Conservation (phyloP, 2,329 filamentous ascomycete genomes). For the Pseudocercospora fuligena region DNA sequence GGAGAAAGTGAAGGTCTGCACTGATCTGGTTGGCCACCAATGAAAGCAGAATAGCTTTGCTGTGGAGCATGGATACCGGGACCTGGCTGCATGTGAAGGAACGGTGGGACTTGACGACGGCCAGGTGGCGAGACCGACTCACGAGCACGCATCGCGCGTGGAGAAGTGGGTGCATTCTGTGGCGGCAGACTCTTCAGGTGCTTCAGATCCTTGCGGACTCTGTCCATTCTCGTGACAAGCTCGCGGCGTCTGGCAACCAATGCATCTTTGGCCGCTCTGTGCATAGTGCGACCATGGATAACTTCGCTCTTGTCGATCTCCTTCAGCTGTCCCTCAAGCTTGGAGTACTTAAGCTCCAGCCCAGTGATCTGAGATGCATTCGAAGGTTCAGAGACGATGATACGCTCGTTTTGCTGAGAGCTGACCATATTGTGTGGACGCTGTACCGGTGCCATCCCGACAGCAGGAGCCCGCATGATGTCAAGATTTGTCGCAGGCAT, state of each 20-base stretch:
- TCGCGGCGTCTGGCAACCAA: slow-evolving; percentile 42
- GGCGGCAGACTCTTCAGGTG: slow-evolving; percentile 36
- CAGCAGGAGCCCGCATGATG: slow-evolving; percentile 20
- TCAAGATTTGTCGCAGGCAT: slow-evolving; percentile 45
- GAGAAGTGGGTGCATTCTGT: slow-evolving; percentile 32
- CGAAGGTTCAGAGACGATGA: slow-evolving; percentile 32
- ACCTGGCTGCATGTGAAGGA: slow-evolving; percentile 27
- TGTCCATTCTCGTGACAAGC: slow-evolving; percentile 41
- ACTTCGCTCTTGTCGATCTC: slow-evolving; percentile 46
- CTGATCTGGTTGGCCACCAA: slow-evolving; percentile 20
- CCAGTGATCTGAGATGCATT: slow-evolving; percentile 39
- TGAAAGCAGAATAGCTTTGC: slow-evolving; percentile 13
- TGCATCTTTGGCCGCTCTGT: slow-evolving; percentile 37
- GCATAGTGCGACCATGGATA: slow-evolving; percentile 41
- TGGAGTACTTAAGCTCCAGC: slow-evolving; percentile 43
- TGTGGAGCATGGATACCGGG: not conserved
- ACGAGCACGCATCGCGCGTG: slow-evolving; percentile 29
- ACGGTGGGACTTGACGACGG: slow-evolving; percentile 30
- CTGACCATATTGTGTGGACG: not conserved
- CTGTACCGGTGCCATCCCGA: not conserved
- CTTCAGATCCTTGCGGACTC: slow-evolving; percentile 43
- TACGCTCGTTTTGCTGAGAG: not conserved
- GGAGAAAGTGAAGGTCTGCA: slow-evolving; percentile 27
- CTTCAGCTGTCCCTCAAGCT: slow-evolving; percentile 42
- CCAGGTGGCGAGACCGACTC: slow-evolving; percentile 33